Base-by-base conservation (phyloP, 1,284 basidiomycete species). In the Cryptococcus sp. region DNA sequence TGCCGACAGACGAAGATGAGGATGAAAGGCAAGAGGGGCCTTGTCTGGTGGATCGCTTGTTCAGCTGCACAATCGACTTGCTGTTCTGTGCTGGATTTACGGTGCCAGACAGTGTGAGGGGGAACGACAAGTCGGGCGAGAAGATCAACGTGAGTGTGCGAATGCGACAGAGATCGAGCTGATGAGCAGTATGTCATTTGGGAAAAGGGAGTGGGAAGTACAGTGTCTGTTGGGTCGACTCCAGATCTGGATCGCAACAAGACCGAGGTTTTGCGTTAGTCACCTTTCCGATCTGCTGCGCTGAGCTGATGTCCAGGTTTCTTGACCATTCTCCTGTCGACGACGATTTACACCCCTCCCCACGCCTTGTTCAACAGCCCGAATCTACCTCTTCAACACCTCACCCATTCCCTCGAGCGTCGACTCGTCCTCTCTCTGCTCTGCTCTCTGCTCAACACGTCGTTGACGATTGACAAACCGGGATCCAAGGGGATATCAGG, bases 81-180 rank as follows among this genome's bases (percentile, higher is more conserved):
- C 71, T 93, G 33, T 95, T 93, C 71, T 90, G 87, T 63, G 92
- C 87, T 59, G 89, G 87, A 11, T 93, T 94, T 66, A 93, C 87
- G 1, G 75, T 94, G 14, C 87, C 90, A 5, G 79, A 80, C 28
- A 83, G 80, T 64, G 78, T 88, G 33, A 82, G 86, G 62, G 81
- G 66, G 11, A 47, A 83, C 34, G 84, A 86, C 64, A 81, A 84
- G 57, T 79, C 41, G 11, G 57, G 60, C 10, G 61, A 90, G 66
- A 90, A 92, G 73, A 85, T 94, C 51, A 87, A 88, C 68, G 68
- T 71, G 53, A 52, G 69, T 86, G 85, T 86, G 64, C 52, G 82
- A 68, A 23, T 42, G 32, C 5, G 31, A 31, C 9, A 14, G 28
- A 31, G n/a, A 23, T 38, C 4, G 22, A 37, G 11, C 44, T 53